A percentile compares a stretch with the other conserved stretches of the same genome.
Conservation (phyloP, 305 asterid species). For the Stenogyne calaminthoides region DNA sequence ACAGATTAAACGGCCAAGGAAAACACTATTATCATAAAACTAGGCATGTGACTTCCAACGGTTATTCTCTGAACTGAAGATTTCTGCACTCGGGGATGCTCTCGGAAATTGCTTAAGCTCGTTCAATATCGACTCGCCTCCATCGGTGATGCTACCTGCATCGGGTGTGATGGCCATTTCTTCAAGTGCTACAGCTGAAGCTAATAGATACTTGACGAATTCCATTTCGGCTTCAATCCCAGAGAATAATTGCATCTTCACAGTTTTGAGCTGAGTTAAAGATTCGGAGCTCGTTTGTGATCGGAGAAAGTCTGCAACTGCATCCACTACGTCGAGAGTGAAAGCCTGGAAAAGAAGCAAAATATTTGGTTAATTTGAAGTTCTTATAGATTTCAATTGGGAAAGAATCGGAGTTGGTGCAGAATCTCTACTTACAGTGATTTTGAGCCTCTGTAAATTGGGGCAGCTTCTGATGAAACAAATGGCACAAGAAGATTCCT, state of each 20-base stretch:
- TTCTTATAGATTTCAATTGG: not conserved
- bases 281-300: slow-evolving; percentile 47
- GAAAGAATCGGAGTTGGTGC: not conserved
- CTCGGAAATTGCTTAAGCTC: slow-evolving; percentile 53
- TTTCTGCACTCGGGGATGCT: slow-evolving; percentile 54
- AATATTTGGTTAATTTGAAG: slow-evolving; percentile 1
- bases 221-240: slow-evolving; percentile 64
- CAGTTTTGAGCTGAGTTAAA: slow-evolving; percentile 49
- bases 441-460: slow-evolving; percentile 48
- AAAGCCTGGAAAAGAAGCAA: slow-evolving; percentile 40
- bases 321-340: slow-evolving; percentile 52
- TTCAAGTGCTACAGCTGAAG: slow-evolving; percentile 55
- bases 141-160: slow-evolving; percentile 43
- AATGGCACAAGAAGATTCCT: slow-evolving; percentile 55
- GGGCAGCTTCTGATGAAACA: slow-evolving; percentile 68
- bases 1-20: not conserved
- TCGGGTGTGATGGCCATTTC: slow-evolving; percentile 56
- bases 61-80: slow-evolving; percentile 39
- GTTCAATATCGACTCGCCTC: slow-evolving; percentile 52
- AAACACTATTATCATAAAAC: not conserved
- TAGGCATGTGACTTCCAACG: slow-evolving; percentile 21
- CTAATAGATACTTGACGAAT: slow-evolving; percentile 53
- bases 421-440: slow-evolving; percentile 39
- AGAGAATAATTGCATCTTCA: slow-evolving; percentile 49
- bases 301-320: slow-evolving; percentile 52